Evolutionary conservation across 371 early-diverging fungal species (phyloP).

Genomic region (Gilbertella persicaria): DNA sequence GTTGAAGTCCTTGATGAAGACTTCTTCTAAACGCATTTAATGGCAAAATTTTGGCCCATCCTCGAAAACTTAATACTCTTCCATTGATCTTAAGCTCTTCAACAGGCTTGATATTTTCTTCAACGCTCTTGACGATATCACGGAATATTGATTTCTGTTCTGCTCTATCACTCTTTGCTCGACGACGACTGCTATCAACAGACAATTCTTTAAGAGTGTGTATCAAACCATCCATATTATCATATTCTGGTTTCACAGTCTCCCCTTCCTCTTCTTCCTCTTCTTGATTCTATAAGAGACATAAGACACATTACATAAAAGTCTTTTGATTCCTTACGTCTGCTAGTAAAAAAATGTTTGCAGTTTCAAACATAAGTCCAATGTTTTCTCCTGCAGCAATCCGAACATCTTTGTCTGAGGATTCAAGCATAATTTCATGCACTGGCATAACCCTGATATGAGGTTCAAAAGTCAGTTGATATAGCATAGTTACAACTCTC

Average conservation of each 20-base stretch:
- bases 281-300: conserved; percentile 18
- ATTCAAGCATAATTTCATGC: conserved; percentile 60
- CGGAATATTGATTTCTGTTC: conserved; percentile 70
- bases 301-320: too few relatives aligned
- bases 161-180: conserved; percentile 63
- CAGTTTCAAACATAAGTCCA: conserved; percentile 68
- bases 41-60: conserved; percentile 50
- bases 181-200: conserved; percentile 61
- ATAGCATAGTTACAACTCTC: too few relatives aligned
- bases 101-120: conserved; percentile 49
- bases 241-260: conserved; percentile 44
- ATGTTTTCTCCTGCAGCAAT: conserved; percentile 78
- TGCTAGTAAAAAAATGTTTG: conserved; percentile 18
- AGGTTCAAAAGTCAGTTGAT: neutral
- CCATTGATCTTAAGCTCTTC: conserved; percentile 54
- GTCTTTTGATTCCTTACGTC: conserved; percentile 12
- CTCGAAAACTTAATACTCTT: conserved; percentile 39
- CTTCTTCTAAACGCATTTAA: conserved; percentile 33
- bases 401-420: conserved; percentile 67
- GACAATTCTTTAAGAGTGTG: conserved; percentile 56
- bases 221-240: conserved; percentile 61
- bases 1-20: conserved; percentile 40
- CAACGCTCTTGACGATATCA: conserved; percentile 71
- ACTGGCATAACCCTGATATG: conserved; percentile 38
- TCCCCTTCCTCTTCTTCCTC: conserved; percentile 41